Base-by-base conservation (phyloP, 352 stramenopile species). In the Globisporangium acanthophoron region DNA sequence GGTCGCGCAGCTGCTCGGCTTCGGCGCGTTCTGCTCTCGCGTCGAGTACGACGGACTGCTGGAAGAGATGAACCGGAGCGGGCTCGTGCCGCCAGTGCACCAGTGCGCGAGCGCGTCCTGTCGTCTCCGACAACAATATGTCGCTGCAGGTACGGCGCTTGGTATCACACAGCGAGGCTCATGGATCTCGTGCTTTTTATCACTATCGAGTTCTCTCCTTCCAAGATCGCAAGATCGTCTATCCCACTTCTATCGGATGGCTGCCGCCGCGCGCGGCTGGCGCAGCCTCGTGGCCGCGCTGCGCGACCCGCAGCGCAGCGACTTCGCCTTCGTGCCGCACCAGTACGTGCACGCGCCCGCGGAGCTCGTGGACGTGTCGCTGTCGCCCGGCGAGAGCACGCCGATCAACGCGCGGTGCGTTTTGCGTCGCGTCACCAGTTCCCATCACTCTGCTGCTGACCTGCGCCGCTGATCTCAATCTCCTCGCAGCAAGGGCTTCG, bases 301-400 rank as follows among this genome's bases (percentile, higher is more conserved):
- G 61, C 70, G 74, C 1, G 78, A 90, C 33, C 83, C 83, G 9
- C 61, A 75, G 49, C 80, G 83, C 45, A 90, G 78, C 59, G 83
- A 90, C 58, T 92, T 90, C 62, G 82, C 80, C 11, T 92, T 92
- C 55, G 80, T 92, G 55, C 80, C 83, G 52, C 83, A 92, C 60
- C 78, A 89, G 54, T 90, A 92, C 65, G 74, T 90, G 20, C 70
- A 74, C 48, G 74, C 73, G 9, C 73, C 76, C n/a, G 27, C 61
- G 27, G 66, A 77, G 58, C 50, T 77, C 44, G 67, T 70, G 13
- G 54, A 62, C 55, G 50, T 68, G 27, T 24, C 51, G 50, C 62
- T 67, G 18, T 80, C 76, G 20, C 66, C 69, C 0, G 76, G 69
- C 43, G 79, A 91, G 53, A 88, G 61, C 68, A 93, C 80, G 44